Conservation (phyloP, 139 green algal genomes). For the Coelastrella sp. region DNA sequence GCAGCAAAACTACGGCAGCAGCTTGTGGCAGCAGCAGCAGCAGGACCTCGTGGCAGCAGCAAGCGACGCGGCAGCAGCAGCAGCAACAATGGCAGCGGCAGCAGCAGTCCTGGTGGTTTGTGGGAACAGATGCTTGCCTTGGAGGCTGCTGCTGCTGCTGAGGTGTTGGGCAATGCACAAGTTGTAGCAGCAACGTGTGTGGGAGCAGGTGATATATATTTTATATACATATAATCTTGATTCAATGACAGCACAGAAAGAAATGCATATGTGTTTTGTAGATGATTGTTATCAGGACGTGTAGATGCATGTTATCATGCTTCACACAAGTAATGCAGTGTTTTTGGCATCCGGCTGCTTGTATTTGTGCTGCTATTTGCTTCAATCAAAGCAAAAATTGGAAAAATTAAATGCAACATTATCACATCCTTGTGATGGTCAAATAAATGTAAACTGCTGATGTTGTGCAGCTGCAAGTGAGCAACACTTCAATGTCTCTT, state of each 20-base stretch:
- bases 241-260: no score
- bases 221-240: background rate
- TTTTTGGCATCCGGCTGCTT: background rate
- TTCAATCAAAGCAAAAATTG: no score
- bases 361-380: background rate
- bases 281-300: no score
- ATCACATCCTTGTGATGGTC: no score
- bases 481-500: no score
- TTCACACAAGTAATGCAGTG: no score
- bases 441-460: no score
- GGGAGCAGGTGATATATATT: constrained; percentile 29
- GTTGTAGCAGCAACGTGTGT: constrained; percentile 70
- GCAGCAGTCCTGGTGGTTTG: constrained; percentile 8
- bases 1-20: constrained; percentile 47
- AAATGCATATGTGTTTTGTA: no score
- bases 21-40: constrained; percentile 33
- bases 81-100: background rate
- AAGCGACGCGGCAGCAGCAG: constrained; percentile 13
- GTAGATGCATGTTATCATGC: no score
- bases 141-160: constrained; percentile 59
- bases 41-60: background rate
- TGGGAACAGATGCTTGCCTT: constrained; percentile 56
- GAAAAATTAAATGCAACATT: no score
- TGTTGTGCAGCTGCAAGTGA: no score
- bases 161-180: constrained; percentile 58